Evolutionary conservation across 495 filamentous ascomycete genomes (phyloP), one percentile per base, ranked within the genome.

Genomic region (Penicillium lagena): DNA sequence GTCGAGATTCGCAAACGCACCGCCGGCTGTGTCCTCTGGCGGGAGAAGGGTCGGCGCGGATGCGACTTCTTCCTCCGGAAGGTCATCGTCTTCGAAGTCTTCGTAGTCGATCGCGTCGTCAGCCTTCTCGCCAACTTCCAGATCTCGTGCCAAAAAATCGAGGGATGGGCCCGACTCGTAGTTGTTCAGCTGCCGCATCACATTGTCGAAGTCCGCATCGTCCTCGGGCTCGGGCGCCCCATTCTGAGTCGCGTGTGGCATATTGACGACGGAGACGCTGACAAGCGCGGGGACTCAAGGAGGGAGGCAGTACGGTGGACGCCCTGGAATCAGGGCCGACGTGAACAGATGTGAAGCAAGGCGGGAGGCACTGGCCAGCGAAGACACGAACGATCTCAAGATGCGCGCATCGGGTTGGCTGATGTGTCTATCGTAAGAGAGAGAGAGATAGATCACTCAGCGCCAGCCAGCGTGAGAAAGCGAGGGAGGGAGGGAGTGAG

Each of bases 101-200:
- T 87, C 90, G 52, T 81, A 99, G 64, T 99, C 93, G 12, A 85
- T 59, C 12, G 86, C 86, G 67, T 90, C 83, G 32, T 85, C 85
- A 8, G 83, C 86, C 57, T 90, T 91, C 49, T 89, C 85, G 2
- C 77, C 77, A 12, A 73, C 68, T 29, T 83, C 80, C 39, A 85
- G 61, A 8, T 76, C 75, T 40, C 71, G 62, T 12, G 49, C 49
- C 46, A 73, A 49, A 38, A 76, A 73, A 37, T 74, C 72, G 11
- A 76, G 56, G 15, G 59, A 43, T 12, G 63, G 59, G 45, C 60
- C 67, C 29, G 53, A 54, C 27, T 68, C 58, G 39, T 67, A 66
- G 28, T 54, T 68, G 45, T 73, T 73, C 47, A 73, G 62, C 51
- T 71, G 69, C 49, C 66, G 66, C 59, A 78, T 74, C 31, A 77